phyloP scores from a whole-genome alignment of 2,329 filamentous ascomycete genomes.

The Capronia coronata region DNA sequence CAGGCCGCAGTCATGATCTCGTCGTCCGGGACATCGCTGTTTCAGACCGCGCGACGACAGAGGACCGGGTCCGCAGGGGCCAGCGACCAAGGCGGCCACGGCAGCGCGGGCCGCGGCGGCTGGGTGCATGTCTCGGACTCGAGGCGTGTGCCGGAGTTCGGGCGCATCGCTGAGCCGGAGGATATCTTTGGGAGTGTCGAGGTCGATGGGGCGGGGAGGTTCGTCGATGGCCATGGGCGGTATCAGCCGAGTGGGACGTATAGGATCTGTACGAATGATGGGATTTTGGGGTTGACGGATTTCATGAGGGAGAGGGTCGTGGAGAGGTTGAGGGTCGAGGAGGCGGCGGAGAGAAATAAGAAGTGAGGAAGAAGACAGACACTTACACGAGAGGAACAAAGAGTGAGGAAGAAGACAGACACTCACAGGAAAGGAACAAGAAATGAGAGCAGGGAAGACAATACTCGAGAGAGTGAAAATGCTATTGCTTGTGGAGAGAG shows the following conservation, averaged over 20 bases:
- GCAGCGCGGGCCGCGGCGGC: conserved; percentile 53
- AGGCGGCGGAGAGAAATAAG: conserved; percentile 24
- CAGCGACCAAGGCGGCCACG: conserved; percentile 53
- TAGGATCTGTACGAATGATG: conserved; percentile 53
- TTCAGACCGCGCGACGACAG: conserved; percentile 35
- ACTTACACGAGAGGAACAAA: too few species aligned
- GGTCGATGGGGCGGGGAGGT: conserved; percentile 52
- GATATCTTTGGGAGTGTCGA: conserved; percentile 62
- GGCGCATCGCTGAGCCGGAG: conserved; percentile 57
- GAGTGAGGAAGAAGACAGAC: too few species aligned
- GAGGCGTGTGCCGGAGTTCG: conserved; percentile 56
- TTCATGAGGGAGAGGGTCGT: conserved; percentile 47
- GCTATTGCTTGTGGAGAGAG: too few species aligned
- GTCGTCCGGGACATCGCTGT: conserved; percentile 41
- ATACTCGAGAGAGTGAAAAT: too few species aligned
- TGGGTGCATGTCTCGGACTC: conserved; percentile 58
- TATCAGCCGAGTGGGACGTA: conserved; percentile 59
- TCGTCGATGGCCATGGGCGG: conserved; percentile 50
- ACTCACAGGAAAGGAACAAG: too few species aligned
- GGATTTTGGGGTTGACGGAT: conserved; percentile 47
- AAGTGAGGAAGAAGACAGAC: too few species aligned
- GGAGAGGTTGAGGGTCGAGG: conserved; percentile 38
- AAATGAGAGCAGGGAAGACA: too few species aligned
- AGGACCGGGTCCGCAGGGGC: conserved; percentile 50
- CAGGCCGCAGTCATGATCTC: conserved; percentile 57